phyloP scores from a whole-genome alignment of 768 basidiomycete species.

The Termitomyces sp. region DNA sequence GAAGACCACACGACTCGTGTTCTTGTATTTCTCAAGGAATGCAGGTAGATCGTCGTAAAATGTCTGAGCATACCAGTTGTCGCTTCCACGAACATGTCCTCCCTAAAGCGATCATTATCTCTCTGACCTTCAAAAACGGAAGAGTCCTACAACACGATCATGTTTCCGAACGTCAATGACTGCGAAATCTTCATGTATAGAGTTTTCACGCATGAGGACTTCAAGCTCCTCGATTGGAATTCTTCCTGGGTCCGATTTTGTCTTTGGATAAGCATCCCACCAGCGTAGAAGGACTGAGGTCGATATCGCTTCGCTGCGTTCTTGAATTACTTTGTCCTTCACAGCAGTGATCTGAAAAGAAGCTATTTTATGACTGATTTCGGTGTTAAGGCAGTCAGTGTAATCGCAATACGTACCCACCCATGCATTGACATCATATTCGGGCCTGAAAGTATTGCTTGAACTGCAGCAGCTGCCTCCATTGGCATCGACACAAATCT shows the following conservation, averaged over 20 bases:
- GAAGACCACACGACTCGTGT: constrained; percentile 40
- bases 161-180: constrained; percentile 46
- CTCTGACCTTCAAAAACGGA: background rate
- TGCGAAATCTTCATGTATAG: constrained; percentile 19
- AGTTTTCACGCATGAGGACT: constrained; percentile 20
- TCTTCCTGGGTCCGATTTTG: constrained; percentile 23
- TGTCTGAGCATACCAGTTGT: constrained; percentile 42
- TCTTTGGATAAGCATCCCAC: constrained; percentile 50
- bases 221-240: constrained; percentile 34
- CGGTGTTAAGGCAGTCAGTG: background rate
- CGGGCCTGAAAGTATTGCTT: background rate
- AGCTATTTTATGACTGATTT: constrained; percentile 17
- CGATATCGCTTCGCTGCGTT: background rate
- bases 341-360: constrained; percentile 43
- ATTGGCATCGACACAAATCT: constrained; percentile 19
- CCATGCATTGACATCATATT: constrained; percentile 37
- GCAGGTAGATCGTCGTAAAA: constrained; percentile 38
- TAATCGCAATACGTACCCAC: constrained; percentile 26
- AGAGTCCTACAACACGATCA: constrained; percentile 36
- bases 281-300: constrained; percentile 31
- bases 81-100: constrained; percentile 46
- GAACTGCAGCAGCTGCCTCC: background rate
- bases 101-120: constrained; percentile 26
- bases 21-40: constrained; percentile 35
- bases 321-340: constrained; percentile 22